These are phyloP conservation scores for Tarenaya hassleriana DNA, from an alignment of 345 rosid genomes.

Conservation along the genomic window DNA sequence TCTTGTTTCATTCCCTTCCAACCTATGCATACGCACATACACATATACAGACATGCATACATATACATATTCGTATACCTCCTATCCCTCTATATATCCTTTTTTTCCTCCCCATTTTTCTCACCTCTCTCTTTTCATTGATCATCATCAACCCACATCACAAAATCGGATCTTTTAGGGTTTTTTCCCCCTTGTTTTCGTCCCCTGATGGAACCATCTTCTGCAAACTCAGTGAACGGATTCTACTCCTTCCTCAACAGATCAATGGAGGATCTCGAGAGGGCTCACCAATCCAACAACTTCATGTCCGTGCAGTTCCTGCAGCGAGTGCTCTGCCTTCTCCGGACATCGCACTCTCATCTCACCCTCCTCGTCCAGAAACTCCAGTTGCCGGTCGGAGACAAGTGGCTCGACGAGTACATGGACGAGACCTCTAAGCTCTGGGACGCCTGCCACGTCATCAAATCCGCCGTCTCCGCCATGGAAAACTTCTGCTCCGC, in stretches of 20 bases:
- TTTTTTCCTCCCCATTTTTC: slow-evolving; percentile 21
- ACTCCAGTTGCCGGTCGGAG: slow-evolving; percentile 89
- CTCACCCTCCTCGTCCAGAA: slow-evolving; percentile 75
- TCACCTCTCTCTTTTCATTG: not conserved
- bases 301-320: slow-evolving; percentile 84
- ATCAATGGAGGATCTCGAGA: slow-evolving; percentile 92
- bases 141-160: not conserved
- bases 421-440: slow-evolving; percentile 98
- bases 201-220: slow-evolving; percentile 57
- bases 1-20: slow-evolving; percentile 4
- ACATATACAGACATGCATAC: not conserved
- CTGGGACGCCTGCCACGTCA: slow-evolving; percentile 89
- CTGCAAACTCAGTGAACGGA: slow-evolving; percentile 66
- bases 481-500: slow-evolving; percentile 72
- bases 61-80: not conserved
- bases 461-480: slow-evolving; percentile 71
- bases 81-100: slow-evolving; percentile 7
- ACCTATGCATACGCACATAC: not conserved
- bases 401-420: slow-evolving; percentile 97
- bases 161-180: not conserved
- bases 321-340: slow-evolving; percentile 62
- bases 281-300: slow-evolving; percentile 48
- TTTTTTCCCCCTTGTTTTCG: too few relatives aligned
- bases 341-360: slow-evolving; percentile 77
- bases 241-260: slow-evolving; percentile 73